Conservation (phyloP, 805 yeast genomes). For the Wickerhamomyces kurtzmanii region DNA sequence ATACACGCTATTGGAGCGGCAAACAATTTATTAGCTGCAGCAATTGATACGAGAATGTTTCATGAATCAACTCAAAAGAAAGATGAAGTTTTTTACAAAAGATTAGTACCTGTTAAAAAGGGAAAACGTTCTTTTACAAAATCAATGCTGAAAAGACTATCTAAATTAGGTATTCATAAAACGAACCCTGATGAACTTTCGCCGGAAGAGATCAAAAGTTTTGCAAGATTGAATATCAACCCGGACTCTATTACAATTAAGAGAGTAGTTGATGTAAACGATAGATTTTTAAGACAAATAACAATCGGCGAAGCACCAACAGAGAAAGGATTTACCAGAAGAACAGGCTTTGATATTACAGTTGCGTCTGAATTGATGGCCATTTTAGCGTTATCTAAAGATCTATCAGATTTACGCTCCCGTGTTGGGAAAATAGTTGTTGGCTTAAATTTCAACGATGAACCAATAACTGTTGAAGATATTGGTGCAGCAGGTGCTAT, state of each 20-base stretch:
- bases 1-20: slow-evolving; percentile 82
- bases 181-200: slow-evolving; percentile 67
- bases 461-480: slow-evolving; percentile 74
- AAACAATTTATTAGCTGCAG: slow-evolving; percentile 74
- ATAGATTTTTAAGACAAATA: slow-evolving; percentile 68
- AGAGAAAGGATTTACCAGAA: slow-evolving; percentile 63
- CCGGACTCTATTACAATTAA: slow-evolving; percentile 76
- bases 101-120: slow-evolving; percentile 68
- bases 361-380: slow-evolving; percentile 88
- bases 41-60: slow-evolving; percentile 79
- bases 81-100: slow-evolving; percentile 61
- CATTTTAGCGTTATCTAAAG: slow-evolving; percentile 63
- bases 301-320: slow-evolving; percentile 79
- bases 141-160: slow-evolving; percentile 58
- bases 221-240: slow-evolving; percentile 66
- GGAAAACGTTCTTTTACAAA: slow-evolving; percentile 60
- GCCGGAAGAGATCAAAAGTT: slow-evolving; percentile 51
- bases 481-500: slow-evolving; percentile 82
- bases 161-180: slow-evolving; percentile 59
- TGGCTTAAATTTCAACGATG: slow-evolving; percentile 59
- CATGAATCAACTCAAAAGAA: slow-evolving; percentile 68
- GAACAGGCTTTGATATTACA: slow-evolving; percentile 75
- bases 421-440: slow-evolving; percentile 71
- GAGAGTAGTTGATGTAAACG: slow-evolving; percentile 81
- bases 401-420: slow-evolving; percentile 61